phyloP scores from a whole-genome alignment of 805 yeast species.

The Zygosaccharomyces gambellarensis region DNA sequence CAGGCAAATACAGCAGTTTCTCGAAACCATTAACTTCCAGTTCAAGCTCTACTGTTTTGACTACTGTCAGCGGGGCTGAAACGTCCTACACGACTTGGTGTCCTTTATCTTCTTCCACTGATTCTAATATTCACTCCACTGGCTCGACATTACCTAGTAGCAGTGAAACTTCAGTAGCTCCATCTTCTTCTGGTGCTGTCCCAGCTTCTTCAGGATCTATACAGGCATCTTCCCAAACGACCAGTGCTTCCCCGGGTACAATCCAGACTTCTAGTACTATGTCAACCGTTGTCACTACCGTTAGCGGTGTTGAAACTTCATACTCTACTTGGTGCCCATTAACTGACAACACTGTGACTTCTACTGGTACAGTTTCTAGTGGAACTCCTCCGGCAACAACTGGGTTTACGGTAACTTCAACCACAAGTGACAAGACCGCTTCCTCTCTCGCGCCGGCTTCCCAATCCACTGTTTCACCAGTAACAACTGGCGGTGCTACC shows the following conservation, averaged over 20 bases:
- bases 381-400: neutral
- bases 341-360: conserved; percentile 9
- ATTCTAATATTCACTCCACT: neutral
- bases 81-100: conserved; percentile 31
- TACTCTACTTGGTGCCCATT: conserved; percentile 40
- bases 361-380: conserved; percentile 23
- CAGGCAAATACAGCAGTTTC: neutral
- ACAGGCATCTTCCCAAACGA: neutral
- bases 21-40: neutral
- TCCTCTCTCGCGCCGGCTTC: neutral
- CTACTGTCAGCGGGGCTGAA: conserved; percentile 23
- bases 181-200: neutral
- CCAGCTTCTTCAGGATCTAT: neutral
- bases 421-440: neutral
- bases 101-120: conserved; percentile 15
- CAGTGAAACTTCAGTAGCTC: neutral
- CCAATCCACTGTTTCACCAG: conserved; percentile 1
- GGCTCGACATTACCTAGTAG: neutral
- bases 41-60: conserved; percentile 16
- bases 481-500: conserved; percentile 7
- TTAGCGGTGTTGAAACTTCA: conserved; percentile 24
- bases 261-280: neutral
- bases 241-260: conserved; percentile 9
- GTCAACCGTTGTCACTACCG: conserved; percentile 11
- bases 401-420: neutral